Conservation (phyloP, 257 asterid genomes). For the Ilex asprella region DNA sequence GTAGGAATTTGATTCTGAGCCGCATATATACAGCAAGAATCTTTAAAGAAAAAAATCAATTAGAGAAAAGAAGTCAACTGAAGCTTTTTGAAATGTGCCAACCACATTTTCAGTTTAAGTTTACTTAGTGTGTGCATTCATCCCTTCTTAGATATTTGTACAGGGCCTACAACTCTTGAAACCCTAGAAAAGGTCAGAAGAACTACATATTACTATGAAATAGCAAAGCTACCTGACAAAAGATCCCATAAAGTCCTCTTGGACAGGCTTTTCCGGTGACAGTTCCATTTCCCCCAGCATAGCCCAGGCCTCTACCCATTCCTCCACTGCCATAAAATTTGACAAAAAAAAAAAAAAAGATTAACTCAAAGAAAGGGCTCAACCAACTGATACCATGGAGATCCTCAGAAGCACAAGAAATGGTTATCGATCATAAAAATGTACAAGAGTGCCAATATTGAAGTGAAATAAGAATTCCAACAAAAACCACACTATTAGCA, state of each 20-base stretch:
- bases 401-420: background rate
- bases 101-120: background rate
- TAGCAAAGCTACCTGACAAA: slow-evolving; percentile 56
- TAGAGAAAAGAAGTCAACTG: too few relatives aligned
- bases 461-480: background rate
- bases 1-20: too few relatives aligned
- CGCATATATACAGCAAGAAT: too few relatives aligned
- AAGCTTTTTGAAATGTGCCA: background rate
- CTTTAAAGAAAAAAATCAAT: too few relatives aligned
- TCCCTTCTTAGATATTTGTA: background rate
- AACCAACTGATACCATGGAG: background rate
- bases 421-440: background rate
- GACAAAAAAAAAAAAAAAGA: background rate
- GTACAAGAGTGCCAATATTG: background rate
- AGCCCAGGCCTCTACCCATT: slow-evolving; percentile 63
- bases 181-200: background rate
- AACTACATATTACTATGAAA: slow-evolving; percentile 9
- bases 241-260: slow-evolving; percentile 75
- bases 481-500: background rate
- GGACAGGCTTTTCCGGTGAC: slow-evolving; percentile 85
- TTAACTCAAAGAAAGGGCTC: too few relatives aligned
- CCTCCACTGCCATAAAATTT: slow-evolving; percentile 58
- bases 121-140: background rate
- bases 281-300: slow-evolving; percentile 69
- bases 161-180: slow-evolving; percentile 1